Evolutionary conservation across 202 grass and related monocot species (phyloP), one percentile per base, ranked within the genome.

Genomic region (Miscanthus sacchariflorus): DNA sequence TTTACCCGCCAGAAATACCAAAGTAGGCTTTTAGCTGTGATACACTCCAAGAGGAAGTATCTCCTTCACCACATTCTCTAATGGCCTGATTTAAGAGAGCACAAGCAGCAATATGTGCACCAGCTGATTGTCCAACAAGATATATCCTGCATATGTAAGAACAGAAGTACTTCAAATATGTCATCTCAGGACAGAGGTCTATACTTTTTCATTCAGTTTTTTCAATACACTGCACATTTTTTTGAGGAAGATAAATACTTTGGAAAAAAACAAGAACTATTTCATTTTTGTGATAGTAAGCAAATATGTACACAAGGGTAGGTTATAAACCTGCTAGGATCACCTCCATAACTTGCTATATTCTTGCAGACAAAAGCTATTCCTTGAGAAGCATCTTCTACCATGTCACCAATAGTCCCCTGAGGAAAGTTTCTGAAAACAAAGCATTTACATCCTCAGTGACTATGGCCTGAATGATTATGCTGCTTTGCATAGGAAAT

Each of bases 1-100:
- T 90, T 91, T 96, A 96, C 96, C 96, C 96, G 80, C 96, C 96
- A 90, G 94, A 96, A 86, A 98, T 98, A 79, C 94, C 94, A 72
- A 98, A 96, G 38, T 93, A 98, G 84, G 94, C 91, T 93, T 96
- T 98, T 87, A 98, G 79, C 77, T 98, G 94, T 4, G 91, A 91
- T 86, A 95, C 78, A 63, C 87, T 94, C 96, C 96, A 98, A 89
- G 89, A 85, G 45, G 80, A 83, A 89, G 77, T 83, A 73, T 90
- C 94, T 91, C 87, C 88, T 90, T 96, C 93, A 70, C 87, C 87
- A 49, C 80, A 92, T 91, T 98, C 96, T 89, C 87, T 95, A 81
- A 94, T 95, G 82, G 92, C 92, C 74, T 96, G 94, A 77, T 96
- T 91, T 65, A 98, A 42, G 58, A 98, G 90, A 81, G 94, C 63